Evolutionary conservation across 768 basidiomycete species (phyloP).

Genomic region (Mycena crocata): DNA sequence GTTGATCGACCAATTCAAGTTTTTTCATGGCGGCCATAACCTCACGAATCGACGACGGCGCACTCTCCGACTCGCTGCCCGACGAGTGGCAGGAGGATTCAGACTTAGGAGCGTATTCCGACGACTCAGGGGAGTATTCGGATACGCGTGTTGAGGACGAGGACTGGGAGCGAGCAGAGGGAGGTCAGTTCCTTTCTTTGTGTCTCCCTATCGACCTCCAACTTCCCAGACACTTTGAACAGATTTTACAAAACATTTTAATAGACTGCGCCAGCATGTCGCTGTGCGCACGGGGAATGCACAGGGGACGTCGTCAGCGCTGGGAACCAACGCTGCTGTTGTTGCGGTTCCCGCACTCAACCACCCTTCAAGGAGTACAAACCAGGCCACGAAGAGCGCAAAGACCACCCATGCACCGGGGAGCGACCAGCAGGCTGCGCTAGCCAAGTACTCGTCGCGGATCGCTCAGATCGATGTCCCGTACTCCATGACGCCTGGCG

Average conservation of each 20-base stretch:
- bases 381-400: no score
- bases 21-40: no score
- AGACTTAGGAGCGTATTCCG: slow-evolving; percentile 20
- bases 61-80: no score
- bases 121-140: slow-evolving; percentile 60
- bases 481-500: slow-evolving; percentile 71
- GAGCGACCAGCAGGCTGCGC: slow-evolving; percentile 76
- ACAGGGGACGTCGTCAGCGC: slow-evolving; percentile 66
- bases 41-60: no score
- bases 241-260: slow-evolving; percentile 99
- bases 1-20: no score
- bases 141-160: slow-evolving; percentile 82
- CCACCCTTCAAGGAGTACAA: no score
- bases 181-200: slow-evolving; percentile 62
- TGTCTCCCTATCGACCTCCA: slow-evolving; percentile 9
- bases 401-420: slow-evolving; percentile 50
- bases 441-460: slow-evolving; percentile 82
- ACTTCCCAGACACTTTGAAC: no score
- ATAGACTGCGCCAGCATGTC: slow-evolving; percentile 92
- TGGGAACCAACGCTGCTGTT: slow-evolving; percentile 60
- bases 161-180: slow-evolving; percentile 88
- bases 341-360: slow-evolving; percentile 80
- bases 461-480: slow-evolving; percentile 82
- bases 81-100: slow-evolving; percentile 2
- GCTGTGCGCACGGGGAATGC: slow-evolving; percentile 83